phyloP scores from a whole-genome alignment of 495 filamentous ascomycete species.

The Daldinia decipiens region DNA sequence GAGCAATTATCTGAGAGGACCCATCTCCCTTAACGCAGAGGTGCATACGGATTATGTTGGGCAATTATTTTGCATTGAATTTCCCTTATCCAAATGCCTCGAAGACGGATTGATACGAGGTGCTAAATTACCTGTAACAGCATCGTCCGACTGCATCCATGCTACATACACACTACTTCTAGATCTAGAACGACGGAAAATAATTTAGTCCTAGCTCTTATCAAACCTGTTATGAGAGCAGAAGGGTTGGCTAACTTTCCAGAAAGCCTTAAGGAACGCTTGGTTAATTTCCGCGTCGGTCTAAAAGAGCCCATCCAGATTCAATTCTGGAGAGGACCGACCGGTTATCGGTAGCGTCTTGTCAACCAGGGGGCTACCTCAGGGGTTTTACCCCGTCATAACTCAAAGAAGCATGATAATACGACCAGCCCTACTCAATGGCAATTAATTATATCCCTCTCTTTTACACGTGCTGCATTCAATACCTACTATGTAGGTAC shows the following conservation, averaged over 20 bases:
- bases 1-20: slow-evolving; percentile 11
- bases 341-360: slow-evolving; percentile 28
- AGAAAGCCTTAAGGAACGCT: slow-evolving; percentile 31
- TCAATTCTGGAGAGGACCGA: slow-evolving; percentile 27
- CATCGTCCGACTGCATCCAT: slow-evolving; percentile 35
- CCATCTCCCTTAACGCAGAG: not conserved
- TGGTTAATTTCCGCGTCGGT: slow-evolving; percentile 32
- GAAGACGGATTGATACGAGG: slow-evolving; percentile 30
- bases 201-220: slow-evolving; percentile 10
- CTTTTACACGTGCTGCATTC: not conserved
- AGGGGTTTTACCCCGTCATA: slow-evolving; percentile 25
- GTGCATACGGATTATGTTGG: not conserved
- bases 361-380: slow-evolving; percentile 18
- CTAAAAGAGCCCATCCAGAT: slow-evolving; percentile 37
- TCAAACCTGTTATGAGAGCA: slow-evolving; percentile 15
- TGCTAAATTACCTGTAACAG: slow-evolving; percentile 24
- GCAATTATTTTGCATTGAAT: not conserved
- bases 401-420: slow-evolving; percentile 16
- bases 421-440: slow-evolving; percentile 29
- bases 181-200: slow-evolving; percentile 31
- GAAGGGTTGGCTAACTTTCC: slow-evolving; percentile 26
- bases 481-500: not conserved
- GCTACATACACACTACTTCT: slow-evolving; percentile 25
- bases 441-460: not conserved
- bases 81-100: not conserved